Evolutionary conservation across 2,329 filamentous ascomycete species (phyloP), one percentile per base, ranked within the genome.

Genomic region (Tolypocladium capitatum): DNA sequence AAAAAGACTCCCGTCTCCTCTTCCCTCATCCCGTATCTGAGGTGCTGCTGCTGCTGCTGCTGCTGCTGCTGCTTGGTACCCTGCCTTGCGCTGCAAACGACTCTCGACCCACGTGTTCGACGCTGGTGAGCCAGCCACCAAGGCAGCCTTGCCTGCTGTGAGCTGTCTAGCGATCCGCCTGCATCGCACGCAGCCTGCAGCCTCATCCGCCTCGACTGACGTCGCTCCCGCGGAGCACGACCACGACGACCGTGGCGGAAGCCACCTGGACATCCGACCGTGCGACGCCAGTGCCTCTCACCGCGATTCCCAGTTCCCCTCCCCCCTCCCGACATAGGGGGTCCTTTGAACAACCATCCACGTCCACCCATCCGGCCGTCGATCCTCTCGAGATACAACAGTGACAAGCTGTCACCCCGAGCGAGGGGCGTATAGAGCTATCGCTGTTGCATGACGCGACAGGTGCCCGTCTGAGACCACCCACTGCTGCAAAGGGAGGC

Each of bases 361-460:
- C 24, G 38, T 16, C 38, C 21, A 30, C 13, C 38, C 32, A 21
- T 14, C 33, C 20, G 9, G 31, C 30, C 14, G 31, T 34, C 42
- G 18, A 34, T 20, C 14, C n/a, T 33, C 42, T 36, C 42, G 34
- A 45, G 14, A 30, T 28, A 30, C 43, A 36, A 41, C 34, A 8
- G 43, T 21, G 35, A 35, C 34, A 41, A 30, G 18, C 21, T 35
- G 13, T 8, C 21, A 11, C 35, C 16, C 9, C 16, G 30, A 34
- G 31, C 35, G 47, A 45, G 24, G 24, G 18, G 28, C 20, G 27
- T 21, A 13, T 36, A 28, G 31, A 35, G 34, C 46, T n/a, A 46
- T 49, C 46, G 46, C 46, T 45, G 43, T 50, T 48, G 51, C 42
- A 50, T 45, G 48, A 52, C 50, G 49, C 52, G 47, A 51, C 42